Conservation (phyloP, 176 grass and related monocot genomes). For the Ananas comosus region DNA sequence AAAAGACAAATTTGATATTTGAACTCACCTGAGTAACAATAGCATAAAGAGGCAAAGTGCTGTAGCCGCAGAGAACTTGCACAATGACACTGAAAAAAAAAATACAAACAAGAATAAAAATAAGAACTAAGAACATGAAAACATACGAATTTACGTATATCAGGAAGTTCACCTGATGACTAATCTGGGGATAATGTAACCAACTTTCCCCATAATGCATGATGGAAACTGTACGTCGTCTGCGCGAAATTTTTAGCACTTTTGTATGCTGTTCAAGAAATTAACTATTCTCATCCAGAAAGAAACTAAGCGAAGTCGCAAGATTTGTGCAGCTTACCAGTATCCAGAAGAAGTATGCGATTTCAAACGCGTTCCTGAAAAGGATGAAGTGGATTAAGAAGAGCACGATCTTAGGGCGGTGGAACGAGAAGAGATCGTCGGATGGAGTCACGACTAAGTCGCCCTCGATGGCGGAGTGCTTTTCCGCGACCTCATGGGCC, state of each 20-base stretch:
- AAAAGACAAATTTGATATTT: neutral
- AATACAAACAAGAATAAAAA: neutral
- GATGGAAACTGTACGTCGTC: constrained; percentile 16
- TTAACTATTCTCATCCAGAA: neutral
- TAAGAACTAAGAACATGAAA: neutral
- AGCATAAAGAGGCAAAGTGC: constrained; percentile 10
- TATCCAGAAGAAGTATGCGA: constrained; percentile 80
- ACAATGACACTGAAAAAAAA: neutral
- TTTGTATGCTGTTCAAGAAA: too few relatives aligned
- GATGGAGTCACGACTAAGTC: constrained; percentile 59
- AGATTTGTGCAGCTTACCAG: constrained; percentile 32
- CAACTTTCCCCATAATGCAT: constrained; percentile 19
- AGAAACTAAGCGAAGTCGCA: neutral
- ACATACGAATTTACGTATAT: neutral
- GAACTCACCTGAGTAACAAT: constrained; percentile 9
- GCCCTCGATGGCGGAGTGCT: constrained; percentile 36
- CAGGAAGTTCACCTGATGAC: constrained; percentile 6
- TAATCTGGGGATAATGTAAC: constrained; percentile 9
- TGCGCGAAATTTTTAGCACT: neutral
- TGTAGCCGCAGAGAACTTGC: neutral
- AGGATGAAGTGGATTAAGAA: constrained; percentile 65
- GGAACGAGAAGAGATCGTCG: constrained; percentile 71
- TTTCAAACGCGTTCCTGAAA: constrained; percentile 78
- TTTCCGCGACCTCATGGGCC: constrained; percentile 62
- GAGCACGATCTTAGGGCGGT: constrained; percentile 53